phyloP scores from a whole-genome alignment of 2,329 filamentous ascomycete species.

The Periconia sp. region DNA sequence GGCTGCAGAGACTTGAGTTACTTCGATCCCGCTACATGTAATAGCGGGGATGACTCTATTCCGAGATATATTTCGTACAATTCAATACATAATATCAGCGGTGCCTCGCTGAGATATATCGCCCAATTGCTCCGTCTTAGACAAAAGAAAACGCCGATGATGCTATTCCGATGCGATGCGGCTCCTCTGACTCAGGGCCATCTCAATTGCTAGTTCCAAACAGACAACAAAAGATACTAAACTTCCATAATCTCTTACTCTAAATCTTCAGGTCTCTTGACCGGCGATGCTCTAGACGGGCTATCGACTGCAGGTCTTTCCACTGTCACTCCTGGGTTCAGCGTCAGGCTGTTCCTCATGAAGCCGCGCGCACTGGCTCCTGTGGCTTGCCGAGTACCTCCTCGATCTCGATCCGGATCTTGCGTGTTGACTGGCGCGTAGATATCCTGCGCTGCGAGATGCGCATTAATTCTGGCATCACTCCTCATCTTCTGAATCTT shows the following conservation, averaged over 20 bases:
- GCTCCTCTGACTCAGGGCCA: too few relatives aligned
- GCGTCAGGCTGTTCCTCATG: conserved; percentile 45
- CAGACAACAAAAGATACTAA: too few relatives aligned
- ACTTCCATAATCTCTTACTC: conserved; percentile 45
- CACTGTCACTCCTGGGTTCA: conserved; percentile 34
- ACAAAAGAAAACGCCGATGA: too few relatives aligned
- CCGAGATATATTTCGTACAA: too few relatives aligned
- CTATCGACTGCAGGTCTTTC: conserved; percentile 26
- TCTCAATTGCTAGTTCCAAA: too few relatives aligned
- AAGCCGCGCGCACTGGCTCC: conserved; percentile 36
- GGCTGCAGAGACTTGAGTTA: too few relatives aligned
- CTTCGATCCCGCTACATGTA: too few relatives aligned
- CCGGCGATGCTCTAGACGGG: conserved; percentile 44
- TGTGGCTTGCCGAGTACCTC: conserved; percentile 16
- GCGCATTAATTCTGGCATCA: conserved; percentile 66
- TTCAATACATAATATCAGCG: too few relatives aligned
- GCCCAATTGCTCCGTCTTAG: too few relatives aligned
- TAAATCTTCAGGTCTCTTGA: conserved; percentile 54
- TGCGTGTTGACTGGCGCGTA: conserved; percentile 43
- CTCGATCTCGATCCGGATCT: conserved; percentile 35
- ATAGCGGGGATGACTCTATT: too few relatives aligned
- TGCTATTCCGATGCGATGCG: too few relatives aligned
- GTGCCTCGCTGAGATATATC: too few relatives aligned
- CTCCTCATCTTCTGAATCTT: conserved; percentile 89
- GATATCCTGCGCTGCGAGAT: conserved; percentile 46